Percentiles rank a stretch among this genome's conserved stretches.
phyloP scores from a whole-genome alignment of 2,329 filamentous ascomycete species.

The Nothophaeocryptopus gaeumannii region DNA sequence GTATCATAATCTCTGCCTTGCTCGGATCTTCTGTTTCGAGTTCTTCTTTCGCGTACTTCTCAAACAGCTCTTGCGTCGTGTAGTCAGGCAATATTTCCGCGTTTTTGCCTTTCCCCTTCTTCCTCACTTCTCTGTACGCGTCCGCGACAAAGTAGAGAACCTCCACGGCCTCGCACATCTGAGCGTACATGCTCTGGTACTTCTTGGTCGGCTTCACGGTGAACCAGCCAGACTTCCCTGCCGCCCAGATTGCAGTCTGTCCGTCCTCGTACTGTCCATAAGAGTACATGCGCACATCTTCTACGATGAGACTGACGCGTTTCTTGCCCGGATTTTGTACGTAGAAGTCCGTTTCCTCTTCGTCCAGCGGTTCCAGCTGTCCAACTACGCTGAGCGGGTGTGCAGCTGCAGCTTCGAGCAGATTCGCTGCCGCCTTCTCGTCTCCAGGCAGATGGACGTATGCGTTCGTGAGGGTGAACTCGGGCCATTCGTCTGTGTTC shows the following conservation, averaged over 20 bases:
- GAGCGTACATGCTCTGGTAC: constrained; percentile 57
- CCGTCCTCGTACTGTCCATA: constrained; percentile 56
- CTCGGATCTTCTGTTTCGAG: constrained; percentile 23
- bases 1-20: constrained; percentile 26
- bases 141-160: constrained; percentile 63
- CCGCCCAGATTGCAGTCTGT: constrained; percentile 63
- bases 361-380: constrained; percentile 51
- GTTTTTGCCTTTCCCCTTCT: constrained; percentile 37
- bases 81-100: constrained; percentile 28
- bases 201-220: constrained; percentile 58
- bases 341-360: constrained; percentile 36
- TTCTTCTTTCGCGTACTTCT: constrained; percentile 32
- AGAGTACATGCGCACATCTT: constrained; percentile 47
- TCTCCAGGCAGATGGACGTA: constrained; percentile 44
- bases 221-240: constrained; percentile 65
- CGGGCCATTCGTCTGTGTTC: constrained; percentile 55
- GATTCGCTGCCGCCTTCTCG: constrained; percentile 50
- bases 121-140: constrained; percentile 45
- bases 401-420: constrained; percentile 58
- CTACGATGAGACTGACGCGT: constrained; percentile 51
- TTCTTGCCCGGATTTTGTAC: constrained; percentile 13
- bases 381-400: constrained; percentile 64
- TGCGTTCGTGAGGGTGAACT: constrained; percentile 61
- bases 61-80: constrained; percentile 40
- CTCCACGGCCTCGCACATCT: constrained; percentile 62